Evolutionary conservation across 345 rosid genomes (phyloP).

Genomic region (Boechera retrofracta): DNA sequence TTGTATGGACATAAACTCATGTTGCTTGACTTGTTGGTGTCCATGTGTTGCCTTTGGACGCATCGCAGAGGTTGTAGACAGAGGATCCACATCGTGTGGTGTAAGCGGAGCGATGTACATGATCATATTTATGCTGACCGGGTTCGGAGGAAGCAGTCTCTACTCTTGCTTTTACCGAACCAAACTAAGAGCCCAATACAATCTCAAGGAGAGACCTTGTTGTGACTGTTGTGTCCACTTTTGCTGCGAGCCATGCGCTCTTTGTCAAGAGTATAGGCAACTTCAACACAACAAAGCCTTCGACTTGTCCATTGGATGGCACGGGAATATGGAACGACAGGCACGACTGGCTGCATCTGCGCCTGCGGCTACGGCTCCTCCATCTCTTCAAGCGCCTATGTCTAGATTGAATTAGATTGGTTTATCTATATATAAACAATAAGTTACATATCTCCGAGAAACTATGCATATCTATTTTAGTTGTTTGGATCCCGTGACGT

Average conservation of each 20-base stretch:
- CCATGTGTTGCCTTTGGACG: constrained; percentile 70
- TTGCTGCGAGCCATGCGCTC: constrained; percentile 48
- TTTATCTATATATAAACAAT: background rate
- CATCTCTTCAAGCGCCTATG: constrained; percentile 53
- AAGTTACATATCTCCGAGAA: background rate
- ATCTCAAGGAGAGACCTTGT: constrained; percentile 47
- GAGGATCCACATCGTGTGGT: constrained; percentile 56
- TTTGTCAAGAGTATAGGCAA: constrained; percentile 50
- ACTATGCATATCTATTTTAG: background rate
- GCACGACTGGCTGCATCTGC: constrained; percentile 41
- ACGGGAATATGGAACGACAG: constrained; percentile 70
- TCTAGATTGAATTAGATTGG: constrained; percentile 39
- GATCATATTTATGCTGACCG: constrained; percentile 31
- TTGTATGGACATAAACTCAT: constrained; percentile 43
- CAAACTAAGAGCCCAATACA: constrained; percentile 42
- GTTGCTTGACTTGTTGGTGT: constrained; percentile 60
- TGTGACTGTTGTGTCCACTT: constrained; percentile 47
- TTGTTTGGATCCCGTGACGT: background rate
- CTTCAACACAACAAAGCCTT: constrained; percentile 38
- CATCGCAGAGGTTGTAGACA: constrained; percentile 60
- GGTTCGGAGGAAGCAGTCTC: constrained; percentile 42
- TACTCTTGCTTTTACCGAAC: constrained; percentile 50
- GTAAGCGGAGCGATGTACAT: constrained; percentile 45
- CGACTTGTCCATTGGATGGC: constrained; percentile 62
- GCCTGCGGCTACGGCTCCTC: constrained; percentile 39